These are phyloP conservation scores for Aspergillus jensenii DNA, from an alignment of 2,329 filamentous ascomycete species.

Conservation along the genomic window DNA sequence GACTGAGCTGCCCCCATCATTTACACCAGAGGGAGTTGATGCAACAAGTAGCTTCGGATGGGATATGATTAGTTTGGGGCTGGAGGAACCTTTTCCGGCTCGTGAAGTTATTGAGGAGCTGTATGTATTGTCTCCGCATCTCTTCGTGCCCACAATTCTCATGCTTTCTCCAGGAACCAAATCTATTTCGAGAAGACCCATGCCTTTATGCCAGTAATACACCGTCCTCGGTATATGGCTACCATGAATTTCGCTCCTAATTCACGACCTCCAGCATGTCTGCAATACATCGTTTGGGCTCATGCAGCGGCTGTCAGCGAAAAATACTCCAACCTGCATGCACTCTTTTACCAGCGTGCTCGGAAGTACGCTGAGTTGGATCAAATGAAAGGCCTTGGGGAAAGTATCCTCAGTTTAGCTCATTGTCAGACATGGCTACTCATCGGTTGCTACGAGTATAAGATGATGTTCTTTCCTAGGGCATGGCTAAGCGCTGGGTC, in stretches of 20 bases:
- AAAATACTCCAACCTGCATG: conserved; percentile 75
- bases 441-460: conserved; percentile 85
- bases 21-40: conserved; percentile 23
- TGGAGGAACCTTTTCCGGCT: conserved; percentile 78
- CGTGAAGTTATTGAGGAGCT: conserved; percentile 83
- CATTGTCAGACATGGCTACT: conserved; percentile 85
- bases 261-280: conserved; percentile 79
- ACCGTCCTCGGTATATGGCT: conserved; percentile 81
- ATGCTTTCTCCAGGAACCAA: conserved; percentile 58
- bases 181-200: conserved; percentile 92
- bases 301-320: conserved; percentile 82
- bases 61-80: conserved; percentile 80
- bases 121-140: conserved; percentile 44
- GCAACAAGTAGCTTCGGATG: conserved; percentile 61
- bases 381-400: conserved; percentile 88
- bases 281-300: conserved; percentile 97
- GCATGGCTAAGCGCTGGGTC: conserved; percentile 92
- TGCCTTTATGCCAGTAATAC: conserved; percentile 81
- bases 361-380: conserved; percentile 89
- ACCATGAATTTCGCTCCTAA: conserved; percentile 87
- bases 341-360: conserved; percentile 85
- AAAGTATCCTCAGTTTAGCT: conserved; percentile 79
- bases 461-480: conserved; percentile 93
- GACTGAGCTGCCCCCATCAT: conserved; percentile 20
- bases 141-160: conserved; percentile 12